Evolutionary conservation across 2,329 filamentous ascomycete genomes (phyloP), one percentile per base, ranked within the genome.

Genomic region (Stenocarpella maydis): DNA sequence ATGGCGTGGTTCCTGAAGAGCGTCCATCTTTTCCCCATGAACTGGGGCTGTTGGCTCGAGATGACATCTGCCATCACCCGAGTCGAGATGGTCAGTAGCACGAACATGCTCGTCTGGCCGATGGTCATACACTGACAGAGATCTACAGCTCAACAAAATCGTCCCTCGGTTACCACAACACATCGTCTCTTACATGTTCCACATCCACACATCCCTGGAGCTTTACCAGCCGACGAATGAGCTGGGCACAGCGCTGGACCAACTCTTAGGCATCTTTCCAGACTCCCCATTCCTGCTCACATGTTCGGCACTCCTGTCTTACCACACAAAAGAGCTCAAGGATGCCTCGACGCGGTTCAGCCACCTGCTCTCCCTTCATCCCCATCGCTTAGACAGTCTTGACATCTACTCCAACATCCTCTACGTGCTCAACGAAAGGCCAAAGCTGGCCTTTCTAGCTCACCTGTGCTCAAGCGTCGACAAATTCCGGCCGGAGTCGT

Each of bases 331-430:
- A 74, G 90, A 94, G 74, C 86, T 98, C 26, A 84, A 92, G 61
- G 84, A 85, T 14, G 89, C 88, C 8, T 90, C 91, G 74, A 79
- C 90, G 82, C 82, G 90, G 80, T 85, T 97, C 67, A 91, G 96
- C 72, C 91, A 94, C 73, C 85, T 95, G 49, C 87, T 99, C 19
- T 93, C 97, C 37, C 87, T 89, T 6, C 88, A 91, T 86, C 82
- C 89, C 74, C 83, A 91, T 83, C 79, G 96, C 8, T 88, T 99
- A 21, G 96, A 99, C 78, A 92, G 92, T 3, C 86, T 99, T 21
- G 96, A 99, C 76, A 93, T 97, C 76, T 99, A 98, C 80, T 98
- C 95, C 43, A 99, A 99, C 76, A 97, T 98, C 24, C 88, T 99
- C 17, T 98, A 98, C 77, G 95, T 99, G 37, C 91, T 98, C 84